These are phyloP conservation scores for Leccinum pellstonianum DNA, from an alignment of 768 basidiomycete species.

Conservation along the genomic window DNA sequence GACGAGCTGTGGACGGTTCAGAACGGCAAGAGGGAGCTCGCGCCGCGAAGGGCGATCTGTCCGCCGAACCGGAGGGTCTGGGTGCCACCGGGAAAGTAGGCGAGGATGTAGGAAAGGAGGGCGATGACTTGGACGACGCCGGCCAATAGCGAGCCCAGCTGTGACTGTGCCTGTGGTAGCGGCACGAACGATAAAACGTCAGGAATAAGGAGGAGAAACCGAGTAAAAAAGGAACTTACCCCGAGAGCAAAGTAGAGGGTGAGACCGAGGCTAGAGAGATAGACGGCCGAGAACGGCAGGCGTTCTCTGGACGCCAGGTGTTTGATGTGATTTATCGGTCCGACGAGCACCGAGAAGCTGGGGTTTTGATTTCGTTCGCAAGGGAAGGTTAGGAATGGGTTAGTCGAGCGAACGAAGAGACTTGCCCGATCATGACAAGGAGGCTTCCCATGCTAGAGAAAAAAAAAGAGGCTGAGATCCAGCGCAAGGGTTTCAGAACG, in stretches of 20 bases:
- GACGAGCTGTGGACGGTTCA: slow-evolving; percentile 31
- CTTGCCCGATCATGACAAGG: slow-evolving; percentile 95
- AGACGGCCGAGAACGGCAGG: slow-evolving; percentile 79
- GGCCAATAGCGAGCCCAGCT: slow-evolving; percentile 80
- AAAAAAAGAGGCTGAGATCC: not conserved
- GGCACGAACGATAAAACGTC: not conserved
- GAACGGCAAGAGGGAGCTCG: slow-evolving; percentile 77
- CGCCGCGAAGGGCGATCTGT: slow-evolving; percentile 79
- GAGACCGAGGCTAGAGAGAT: slow-evolving; percentile 77
- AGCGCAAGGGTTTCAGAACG: not conserved
- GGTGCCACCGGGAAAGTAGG: slow-evolving; percentile 92
- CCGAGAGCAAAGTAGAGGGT: slow-evolving; percentile 93
- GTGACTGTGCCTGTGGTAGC: slow-evolving; percentile 65
- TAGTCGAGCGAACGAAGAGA: not conserved
- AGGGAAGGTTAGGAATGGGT: not conserved
- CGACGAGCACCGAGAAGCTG: slow-evolving; percentile 83
- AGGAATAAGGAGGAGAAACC: not conserved
- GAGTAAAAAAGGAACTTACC: slow-evolving; percentile 37
- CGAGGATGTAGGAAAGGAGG: slow-evolving; percentile 84
- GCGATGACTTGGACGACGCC: slow-evolving; percentile 84
- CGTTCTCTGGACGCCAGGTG: slow-evolving; percentile 82
- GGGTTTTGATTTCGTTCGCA: not conserved
- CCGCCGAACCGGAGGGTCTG: slow-evolving; percentile 80
- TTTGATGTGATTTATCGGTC: slow-evolving; percentile 89
- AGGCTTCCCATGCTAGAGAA: slow-evolving; percentile 72